Evolutionary conservation across 2,329 filamentous ascomycete genomes (phyloP).

Genomic region (Pezicula radicicola): DNA sequence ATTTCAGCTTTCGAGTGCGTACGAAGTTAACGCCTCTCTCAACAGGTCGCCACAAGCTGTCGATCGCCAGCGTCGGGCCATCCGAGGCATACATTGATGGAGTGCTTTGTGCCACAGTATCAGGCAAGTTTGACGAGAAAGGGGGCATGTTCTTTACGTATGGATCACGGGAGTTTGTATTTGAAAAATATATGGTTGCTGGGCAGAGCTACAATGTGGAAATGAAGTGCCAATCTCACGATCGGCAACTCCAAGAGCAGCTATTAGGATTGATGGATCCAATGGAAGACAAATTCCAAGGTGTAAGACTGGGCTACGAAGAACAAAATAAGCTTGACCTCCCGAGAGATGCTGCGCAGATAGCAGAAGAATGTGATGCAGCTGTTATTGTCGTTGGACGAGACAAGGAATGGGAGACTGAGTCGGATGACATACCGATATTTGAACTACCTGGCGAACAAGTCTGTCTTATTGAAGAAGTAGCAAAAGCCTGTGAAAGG

Average conservation of each 20-base stretch:
- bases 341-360: conserved; percentile 43
- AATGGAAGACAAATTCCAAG: background rate
- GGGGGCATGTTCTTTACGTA: background rate
- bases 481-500: conserved; percentile 37
- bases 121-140: background rate
- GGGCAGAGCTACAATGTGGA: background rate
- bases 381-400: conserved; percentile 59
- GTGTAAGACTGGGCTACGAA: conserved; percentile 5
- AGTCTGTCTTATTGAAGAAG: conserved; percentile 36
- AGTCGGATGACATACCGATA: background rate
- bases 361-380: conserved; percentile 52
- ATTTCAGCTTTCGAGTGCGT: background rate
- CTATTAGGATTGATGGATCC: background rate
- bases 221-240: background rate
- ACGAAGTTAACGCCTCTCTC: background rate
- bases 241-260: background rate
- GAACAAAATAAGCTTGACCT: conserved; percentile 23
- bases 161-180: background rate
- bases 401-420: conserved; percentile 32
- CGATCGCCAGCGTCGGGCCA: background rate
- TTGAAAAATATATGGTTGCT: background rate
- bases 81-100: background rate
- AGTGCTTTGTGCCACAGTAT: background rate
- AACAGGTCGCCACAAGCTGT: background rate
- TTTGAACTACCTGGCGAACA: background rate